Percentiles rank a stretch among this genome's conserved stretches.
Evolutionary conservation across 2,329 filamentous ascomycete species (phyloP).

Genomic region (Drechslera avenae): DNA sequence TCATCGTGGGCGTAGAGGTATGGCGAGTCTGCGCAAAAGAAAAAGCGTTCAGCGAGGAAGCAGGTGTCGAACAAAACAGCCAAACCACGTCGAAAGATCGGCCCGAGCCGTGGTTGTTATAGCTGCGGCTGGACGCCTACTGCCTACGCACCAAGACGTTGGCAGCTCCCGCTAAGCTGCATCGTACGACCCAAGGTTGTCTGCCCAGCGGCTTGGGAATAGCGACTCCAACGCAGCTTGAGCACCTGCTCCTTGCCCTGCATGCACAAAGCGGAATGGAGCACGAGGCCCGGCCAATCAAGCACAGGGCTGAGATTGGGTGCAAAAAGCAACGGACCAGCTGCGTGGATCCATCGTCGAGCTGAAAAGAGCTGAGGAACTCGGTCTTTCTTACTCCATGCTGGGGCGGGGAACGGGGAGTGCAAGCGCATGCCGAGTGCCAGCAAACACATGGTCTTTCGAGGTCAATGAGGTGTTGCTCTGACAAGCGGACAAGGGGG

Average conservation of each 20-base stretch:
- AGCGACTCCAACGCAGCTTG: conserved; percentile 1
- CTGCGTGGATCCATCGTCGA: neutral
- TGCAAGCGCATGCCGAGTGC: no score
- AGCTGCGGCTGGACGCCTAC: neutral
- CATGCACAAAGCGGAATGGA: conserved; percentile 3
- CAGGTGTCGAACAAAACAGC: no score
- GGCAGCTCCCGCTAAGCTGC: neutral
- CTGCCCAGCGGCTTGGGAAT: conserved; percentile 1
- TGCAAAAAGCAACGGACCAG: neutral
- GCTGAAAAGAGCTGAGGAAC: conserved; percentile 1
- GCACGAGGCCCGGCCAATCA: conserved; percentile 3
- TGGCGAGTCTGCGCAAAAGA: neutral
- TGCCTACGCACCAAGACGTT: neutral
- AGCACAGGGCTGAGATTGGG: conserved; percentile 2
- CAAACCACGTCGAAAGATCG: neutral
- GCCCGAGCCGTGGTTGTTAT: conserved; percentile 5
- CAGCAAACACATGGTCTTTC: no score
- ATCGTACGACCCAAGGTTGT: neutral
- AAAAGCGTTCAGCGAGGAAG: no score
- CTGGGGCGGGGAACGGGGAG: neutral
- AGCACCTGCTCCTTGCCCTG: neutral
- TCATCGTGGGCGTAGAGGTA: neutral
- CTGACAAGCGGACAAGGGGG: no score
- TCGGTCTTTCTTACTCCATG: neutral
- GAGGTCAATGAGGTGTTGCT: no score